Conservation (phyloP, 2,329 filamentous ascomycete genomes). For the Neofusicoccum sp. region DNA sequence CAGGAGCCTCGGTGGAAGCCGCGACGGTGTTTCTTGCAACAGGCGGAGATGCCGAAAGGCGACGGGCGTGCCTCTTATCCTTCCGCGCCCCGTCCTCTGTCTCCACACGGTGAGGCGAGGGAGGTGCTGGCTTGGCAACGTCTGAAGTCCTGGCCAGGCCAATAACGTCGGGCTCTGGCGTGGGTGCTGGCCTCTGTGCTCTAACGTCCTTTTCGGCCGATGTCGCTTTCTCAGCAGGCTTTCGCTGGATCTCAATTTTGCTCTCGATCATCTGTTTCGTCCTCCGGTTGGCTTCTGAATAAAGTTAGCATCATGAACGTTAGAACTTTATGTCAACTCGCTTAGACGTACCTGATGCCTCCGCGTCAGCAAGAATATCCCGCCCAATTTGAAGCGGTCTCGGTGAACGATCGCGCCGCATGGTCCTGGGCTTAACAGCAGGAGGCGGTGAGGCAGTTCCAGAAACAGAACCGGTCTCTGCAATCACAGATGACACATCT, state of each 20-base stretch:
- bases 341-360: background rate
- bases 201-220: background rate
- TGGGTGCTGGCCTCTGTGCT: background rate
- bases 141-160: slow-evolving; percentile 13
- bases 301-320: background rate
- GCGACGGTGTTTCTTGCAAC: slow-evolving; percentile 13
- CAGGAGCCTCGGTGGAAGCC: background rate
- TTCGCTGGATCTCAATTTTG: background rate
- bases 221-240: background rate
- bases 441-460: slow-evolving; percentile 1
- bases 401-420: background rate
- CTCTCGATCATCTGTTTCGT: background rate
- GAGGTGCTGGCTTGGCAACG: background rate
- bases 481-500: slow-evolving; percentile 1
- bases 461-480: background rate
- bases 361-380: background rate
- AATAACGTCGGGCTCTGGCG: background rate
- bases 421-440: background rate
- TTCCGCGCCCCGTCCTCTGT: slow-evolving; percentile 13
- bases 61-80: slow-evolving; percentile 27
- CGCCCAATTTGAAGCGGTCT: slow-evolving; percentile 4
- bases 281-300: background rate
- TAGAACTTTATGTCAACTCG: background rate
- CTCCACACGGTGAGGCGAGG: slow-evolving; percentile 5
- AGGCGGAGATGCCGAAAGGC: slow-evolving; percentile 25